Evolutionary conservation across 1,284 basidiomycete genomes (phyloP), one percentile per base, ranked within the genome.

Genomic region (Kwoniella shivajii): DNA sequence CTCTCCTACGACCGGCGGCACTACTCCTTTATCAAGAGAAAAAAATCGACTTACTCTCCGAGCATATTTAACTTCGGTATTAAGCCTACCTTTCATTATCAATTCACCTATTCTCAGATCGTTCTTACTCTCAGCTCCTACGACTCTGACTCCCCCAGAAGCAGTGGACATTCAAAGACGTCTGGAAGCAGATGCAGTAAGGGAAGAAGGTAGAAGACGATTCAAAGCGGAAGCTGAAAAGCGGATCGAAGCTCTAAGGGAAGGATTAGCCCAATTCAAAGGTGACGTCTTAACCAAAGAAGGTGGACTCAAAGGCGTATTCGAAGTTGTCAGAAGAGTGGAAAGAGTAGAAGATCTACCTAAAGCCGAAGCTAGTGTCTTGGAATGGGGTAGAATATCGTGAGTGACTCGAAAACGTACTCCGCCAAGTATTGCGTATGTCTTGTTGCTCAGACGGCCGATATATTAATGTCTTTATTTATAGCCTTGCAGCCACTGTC

Each of bases 351-450:
- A 85, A 57, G 85, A 88, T 66, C 79, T 99, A 29, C 95, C 96
- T 1, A 76, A 81, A 7, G 90, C 92, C 63, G 98, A 95, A 72
- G 82, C 85, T 64, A 90, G 92, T 46, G 89, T 98, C 33, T 74
- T 97, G 13, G 93, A 97, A 76, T 99, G 96, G 95, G 95, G 90
- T 3, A 84, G 93, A 52, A 97, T 98, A 75, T 94, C 93, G 90
- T 94, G 61, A 70, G 79, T 75, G 50, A 20, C 4, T n/a, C 14
- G n/a, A 18, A 37, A 22, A 41, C 61, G n/a, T n/a, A n/a, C n/a
- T n/a, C n/a, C n/a, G n/a, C n/a, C n/a, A n/a, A n/a, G n/a, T n/a
- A n/a, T n/a, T n/a, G n/a, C n/a, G n/a, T n/a, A n/a, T n/a, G n/a
- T n/a, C n/a, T n/a, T n/a, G n/a, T n/a, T n/a, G n/a, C n/a, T n/a